These are phyloP conservation scores for Ganoderma lingzhi DNA, from an alignment of 1,284 basidiomycete genomes.

Conservation along the genomic window DNA sequence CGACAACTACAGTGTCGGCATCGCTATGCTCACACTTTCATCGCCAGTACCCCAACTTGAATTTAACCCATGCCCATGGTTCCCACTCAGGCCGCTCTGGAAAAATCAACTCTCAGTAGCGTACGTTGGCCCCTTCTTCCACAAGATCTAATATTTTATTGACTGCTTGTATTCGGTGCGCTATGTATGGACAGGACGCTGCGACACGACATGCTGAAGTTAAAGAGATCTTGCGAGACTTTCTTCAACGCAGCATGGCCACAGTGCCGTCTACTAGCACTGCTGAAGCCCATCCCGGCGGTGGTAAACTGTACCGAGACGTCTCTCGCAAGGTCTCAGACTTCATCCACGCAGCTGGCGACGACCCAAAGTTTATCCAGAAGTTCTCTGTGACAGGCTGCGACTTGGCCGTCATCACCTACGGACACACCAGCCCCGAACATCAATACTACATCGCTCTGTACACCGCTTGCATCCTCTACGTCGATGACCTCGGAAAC, in stretches of 20 bases:
- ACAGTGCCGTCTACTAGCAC: too few species aligned
- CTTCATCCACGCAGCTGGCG: background rate
- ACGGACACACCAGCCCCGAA: constrained; percentile 12
- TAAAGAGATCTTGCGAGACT: background rate
- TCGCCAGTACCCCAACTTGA: too few species aligned
- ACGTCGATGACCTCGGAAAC: constrained; percentile 17
- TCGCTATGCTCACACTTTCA: too few species aligned
- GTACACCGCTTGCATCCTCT: constrained; percentile 20
- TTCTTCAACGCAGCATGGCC: background rate
- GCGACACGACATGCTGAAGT: background rate
- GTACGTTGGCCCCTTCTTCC: too few species aligned
- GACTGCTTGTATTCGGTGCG: too few species aligned
- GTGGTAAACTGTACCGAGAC: background rate
- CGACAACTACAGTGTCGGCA: too few species aligned
- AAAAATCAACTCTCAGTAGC: too few species aligned
- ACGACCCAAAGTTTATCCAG: background rate
- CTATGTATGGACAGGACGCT: too few species aligned
- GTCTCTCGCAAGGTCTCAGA: background rate
- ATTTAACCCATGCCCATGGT: too few species aligned
- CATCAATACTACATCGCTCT: constrained; percentile 20
- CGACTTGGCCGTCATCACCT: constrained; percentile 16
- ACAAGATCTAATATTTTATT: too few species aligned
- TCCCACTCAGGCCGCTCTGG: too few species aligned
- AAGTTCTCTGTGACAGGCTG: constrained; percentile 15
- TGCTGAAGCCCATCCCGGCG: too few species aligned